These are phyloP conservation scores for Coniosporium tulheliwenetii DNA, from an alignment of 2,329 filamentous ascomycete species.

Conservation along the genomic window DNA sequence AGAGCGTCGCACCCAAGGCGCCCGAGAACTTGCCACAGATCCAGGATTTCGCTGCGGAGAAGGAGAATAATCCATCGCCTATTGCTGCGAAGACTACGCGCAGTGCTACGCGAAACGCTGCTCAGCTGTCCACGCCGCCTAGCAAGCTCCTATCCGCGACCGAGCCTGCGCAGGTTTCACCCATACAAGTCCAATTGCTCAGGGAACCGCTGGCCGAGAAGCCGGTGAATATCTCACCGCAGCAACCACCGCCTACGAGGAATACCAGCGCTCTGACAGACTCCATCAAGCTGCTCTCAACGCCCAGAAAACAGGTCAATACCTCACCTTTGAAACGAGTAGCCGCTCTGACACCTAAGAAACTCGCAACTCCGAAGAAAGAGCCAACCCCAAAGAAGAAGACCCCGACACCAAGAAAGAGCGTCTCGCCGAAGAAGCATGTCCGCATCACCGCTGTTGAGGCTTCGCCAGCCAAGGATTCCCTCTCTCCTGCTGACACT, in stretches of 20 bases:
- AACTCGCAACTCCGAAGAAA: slow-evolving; percentile 19
- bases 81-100: slow-evolving; percentile 25
- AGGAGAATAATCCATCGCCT: slow-evolving; percentile 2
- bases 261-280: slow-evolving; percentile 52
- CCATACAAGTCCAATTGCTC: too few relatives aligned
- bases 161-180: too few relatives aligned
- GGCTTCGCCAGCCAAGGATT: slow-evolving; percentile 2
- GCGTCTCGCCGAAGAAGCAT: slow-evolving; percentile 11
- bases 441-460: slow-evolving; percentile 3
- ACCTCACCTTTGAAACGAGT: slow-evolving; percentile 25
- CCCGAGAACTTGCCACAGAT: too few relatives aligned
- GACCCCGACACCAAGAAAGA: slow-evolving; percentile 18
- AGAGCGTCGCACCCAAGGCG: too few relatives aligned
- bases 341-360: slow-evolving; percentile 14
- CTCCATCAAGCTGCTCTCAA: slow-evolving; percentile 33
- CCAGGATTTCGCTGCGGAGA: too few relatives aligned
- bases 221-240: neutral
- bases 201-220: neutral
- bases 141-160: neutral
- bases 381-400: slow-evolving; percentile 22
- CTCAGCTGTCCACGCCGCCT: slow-evolving; percentile 8
- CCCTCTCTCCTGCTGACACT: slow-evolving; percentile 4
- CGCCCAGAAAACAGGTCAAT: slow-evolving; percentile 29
- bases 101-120: too few relatives aligned
- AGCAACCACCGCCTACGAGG: slow-evolving; percentile 27